Conservation (phyloP, 2,329 filamentous ascomycete genomes). For the Paraphoma sp. region DNA sequence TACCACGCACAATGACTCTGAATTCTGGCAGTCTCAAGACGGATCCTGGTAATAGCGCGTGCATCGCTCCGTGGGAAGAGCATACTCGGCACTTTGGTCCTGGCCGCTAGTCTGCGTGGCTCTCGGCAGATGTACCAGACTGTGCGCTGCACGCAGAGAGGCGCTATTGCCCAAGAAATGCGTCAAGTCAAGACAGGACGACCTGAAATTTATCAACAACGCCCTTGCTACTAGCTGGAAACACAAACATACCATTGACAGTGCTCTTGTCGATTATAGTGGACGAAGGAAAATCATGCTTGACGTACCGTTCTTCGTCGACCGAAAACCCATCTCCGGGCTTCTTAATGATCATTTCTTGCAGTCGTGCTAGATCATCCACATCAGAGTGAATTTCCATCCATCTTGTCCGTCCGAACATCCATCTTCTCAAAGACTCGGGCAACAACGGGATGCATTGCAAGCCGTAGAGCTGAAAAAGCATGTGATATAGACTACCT, state of each 20-base stretch:
- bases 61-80: too few relatives aligned
- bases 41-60: too few relatives aligned
- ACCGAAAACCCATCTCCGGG: slow-evolving; percentile 13
- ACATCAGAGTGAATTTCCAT: slow-evolving; percentile 18
- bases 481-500: slow-evolving; percentile 26
- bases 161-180: neutral
- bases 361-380: slow-evolving; percentile 17
- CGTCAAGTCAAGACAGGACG: neutral
- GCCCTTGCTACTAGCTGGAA: neutral
- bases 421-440: slow-evolving; percentile 18
- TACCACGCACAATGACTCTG: too few relatives aligned
- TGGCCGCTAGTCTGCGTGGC: too few relatives aligned
- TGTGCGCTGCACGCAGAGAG: neutral
- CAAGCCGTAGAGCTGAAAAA: slow-evolving; percentile 27
- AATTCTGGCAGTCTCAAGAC: too few relatives aligned
- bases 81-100: too few relatives aligned
- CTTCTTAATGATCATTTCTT: slow-evolving; percentile 13
- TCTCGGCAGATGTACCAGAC: neutral
- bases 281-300: neutral
- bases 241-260: neutral
- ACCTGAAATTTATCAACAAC: neutral
- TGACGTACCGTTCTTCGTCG: slow-evolving; percentile 7
- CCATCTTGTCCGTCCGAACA: slow-evolving; percentile 20
- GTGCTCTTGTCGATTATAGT: neutral
- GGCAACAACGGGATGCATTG: slow-evolving; percentile 14